Base-by-base conservation (phyloP, 2,329 filamentous ascomycete species). In the Purpureocillium takamizusanense region DNA sequence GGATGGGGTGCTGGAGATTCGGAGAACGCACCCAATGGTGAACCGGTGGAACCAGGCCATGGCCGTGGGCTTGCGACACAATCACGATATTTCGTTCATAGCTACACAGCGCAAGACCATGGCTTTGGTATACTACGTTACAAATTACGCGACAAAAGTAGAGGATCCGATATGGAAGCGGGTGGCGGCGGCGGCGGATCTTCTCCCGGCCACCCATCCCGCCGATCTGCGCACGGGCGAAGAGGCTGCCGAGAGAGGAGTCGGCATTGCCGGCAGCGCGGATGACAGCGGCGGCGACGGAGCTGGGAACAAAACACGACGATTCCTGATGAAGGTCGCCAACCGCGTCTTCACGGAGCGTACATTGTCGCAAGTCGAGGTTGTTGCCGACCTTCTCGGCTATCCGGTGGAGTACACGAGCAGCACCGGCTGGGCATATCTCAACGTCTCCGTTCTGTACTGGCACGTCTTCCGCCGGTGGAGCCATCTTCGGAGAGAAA, bases 281-380 rank as follows among this genome's bases (percentile, higher is more conserved):
- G 21, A 25, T 25, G 21, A 25, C 10, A 25, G 21, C 21, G 21
- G 21, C 21, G 21, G 21, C 21, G 21, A 25, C 10, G 21, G 21
- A 6, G 21, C 21, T 33, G n/a, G 10, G 18, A 41, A 41, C 17
- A 30, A 36, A 18, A 38, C 18, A 15, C 31, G 31, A 9, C 31
- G 37, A 28, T 42, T 38, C 14, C 36, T 45, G 18, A 39, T 42
- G 40, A 39, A 35, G 27, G 37, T 33, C 2, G 42, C 40, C 8
- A 45, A 45, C 14, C 37, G 40, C 4, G 23, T 45, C 18, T 44
- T 44, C 23, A 40, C 42, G 4, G 39, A 42, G 15, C 31, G 40
- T 14, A 37, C 33, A 6, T 33, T 45, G 8, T 45, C 40, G 18
- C 30, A 39, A 13, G 40, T 42, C 13, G 40, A 45, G 16, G 43